Conservation (phyloP, 306 rosid species). For the Psophocarpus tetragonolobus region DNA sequence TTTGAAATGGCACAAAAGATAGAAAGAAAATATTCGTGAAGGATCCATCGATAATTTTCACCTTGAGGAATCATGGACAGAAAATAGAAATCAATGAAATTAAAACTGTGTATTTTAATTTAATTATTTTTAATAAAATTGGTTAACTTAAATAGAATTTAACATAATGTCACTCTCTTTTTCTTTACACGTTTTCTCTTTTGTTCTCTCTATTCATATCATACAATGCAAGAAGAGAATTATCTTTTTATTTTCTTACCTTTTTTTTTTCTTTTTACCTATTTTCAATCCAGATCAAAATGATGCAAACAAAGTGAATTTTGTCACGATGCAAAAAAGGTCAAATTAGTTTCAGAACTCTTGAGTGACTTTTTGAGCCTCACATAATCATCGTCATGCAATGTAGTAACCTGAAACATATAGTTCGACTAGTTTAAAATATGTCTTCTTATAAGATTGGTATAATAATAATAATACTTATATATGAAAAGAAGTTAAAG, state of each 20-base stretch:
- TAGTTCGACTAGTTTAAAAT: background rate
- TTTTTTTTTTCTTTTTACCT: background rate
- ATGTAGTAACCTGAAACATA: conserved; percentile 50
- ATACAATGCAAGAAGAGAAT: background rate
- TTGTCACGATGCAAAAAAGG: conserved; percentile 9
- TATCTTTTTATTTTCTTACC: background rate
- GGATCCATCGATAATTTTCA: background rate
- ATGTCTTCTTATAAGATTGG: background rate
- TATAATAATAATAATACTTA: too few relatives aligned
- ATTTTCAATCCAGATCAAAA: background rate
- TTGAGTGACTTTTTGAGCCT: conserved; percentile 53
- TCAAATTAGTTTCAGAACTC: conserved; percentile 34
- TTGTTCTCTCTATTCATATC: background rate
- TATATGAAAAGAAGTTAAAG: too few relatives aligned
- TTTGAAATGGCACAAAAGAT: background rate
- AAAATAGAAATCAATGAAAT: background rate
- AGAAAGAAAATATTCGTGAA: background rate
- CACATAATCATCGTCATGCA: conserved; percentile 44
- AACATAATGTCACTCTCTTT: background rate
- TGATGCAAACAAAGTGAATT: background rate
- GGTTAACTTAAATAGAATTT: background rate
- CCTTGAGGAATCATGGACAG: background rate
- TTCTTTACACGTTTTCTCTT: background rate
- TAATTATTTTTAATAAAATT: background rate
- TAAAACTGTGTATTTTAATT: background rate